These are phyloP conservation scores for Rhodotorula diobovata DNA, from an alignment of 768 basidiomycete species.

Conservation along the genomic window DNA sequence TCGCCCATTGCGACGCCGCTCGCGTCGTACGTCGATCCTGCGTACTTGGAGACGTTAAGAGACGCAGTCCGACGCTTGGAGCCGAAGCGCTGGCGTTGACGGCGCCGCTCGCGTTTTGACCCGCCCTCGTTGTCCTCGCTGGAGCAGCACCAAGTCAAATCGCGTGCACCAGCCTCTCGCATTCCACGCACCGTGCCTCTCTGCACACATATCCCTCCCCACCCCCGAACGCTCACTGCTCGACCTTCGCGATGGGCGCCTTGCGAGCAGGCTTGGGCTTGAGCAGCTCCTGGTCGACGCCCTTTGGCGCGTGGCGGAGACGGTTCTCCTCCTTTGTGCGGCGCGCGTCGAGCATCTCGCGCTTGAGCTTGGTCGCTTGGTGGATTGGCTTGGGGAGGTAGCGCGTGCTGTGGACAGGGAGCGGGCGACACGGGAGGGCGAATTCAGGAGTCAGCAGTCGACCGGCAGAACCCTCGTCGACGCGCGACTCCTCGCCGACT, in stretches of 20 bases:
- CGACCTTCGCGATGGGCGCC: constrained; percentile 76
- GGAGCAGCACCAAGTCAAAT: too few species aligned
- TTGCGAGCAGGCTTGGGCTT: constrained; percentile 90
- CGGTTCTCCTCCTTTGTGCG: constrained; percentile 90
- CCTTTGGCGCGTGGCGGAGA: constrained; percentile 70
- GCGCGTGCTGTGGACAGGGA: constrained; percentile 55
- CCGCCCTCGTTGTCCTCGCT: too few species aligned
- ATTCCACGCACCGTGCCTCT: too few species aligned
- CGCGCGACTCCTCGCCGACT: too few species aligned
- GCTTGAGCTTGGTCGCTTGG: constrained; percentile 78
- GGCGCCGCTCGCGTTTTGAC: too few species aligned
- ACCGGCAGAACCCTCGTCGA: too few species aligned
- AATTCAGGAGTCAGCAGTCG: not conserved
- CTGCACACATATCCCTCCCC: too few species aligned
- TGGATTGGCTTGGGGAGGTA: constrained; percentile 88
- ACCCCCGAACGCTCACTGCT: constrained; percentile 48
- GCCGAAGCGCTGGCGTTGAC: too few species aligned
- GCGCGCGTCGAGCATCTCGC: constrained; percentile 83
- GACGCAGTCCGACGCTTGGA: too few species aligned
- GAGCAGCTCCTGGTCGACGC: constrained; percentile 65
- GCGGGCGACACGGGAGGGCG: not conserved
- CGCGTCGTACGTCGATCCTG: too few species aligned
- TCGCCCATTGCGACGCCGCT: too few species aligned
- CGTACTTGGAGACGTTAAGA: too few species aligned
- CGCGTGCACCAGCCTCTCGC: not conserved